Percentiles rank a stretch among this genome's conserved stretches.
phyloP scores from a whole-genome alignment of 2,329 filamentous ascomycete species.

The Zymoseptoria crescenta region DNA sequence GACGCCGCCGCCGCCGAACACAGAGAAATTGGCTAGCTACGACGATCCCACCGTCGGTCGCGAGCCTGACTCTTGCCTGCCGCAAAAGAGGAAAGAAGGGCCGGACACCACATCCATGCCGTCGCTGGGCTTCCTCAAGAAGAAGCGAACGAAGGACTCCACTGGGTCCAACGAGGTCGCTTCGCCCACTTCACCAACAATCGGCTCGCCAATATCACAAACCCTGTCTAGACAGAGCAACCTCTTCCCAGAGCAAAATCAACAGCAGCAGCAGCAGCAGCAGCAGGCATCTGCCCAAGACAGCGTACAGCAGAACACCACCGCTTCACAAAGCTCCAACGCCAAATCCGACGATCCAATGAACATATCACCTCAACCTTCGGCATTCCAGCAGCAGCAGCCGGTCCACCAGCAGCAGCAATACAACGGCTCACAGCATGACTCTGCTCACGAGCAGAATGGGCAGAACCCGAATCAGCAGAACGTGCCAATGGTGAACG shows the following conservation, averaged over 20 bases:
- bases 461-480: conserved; percentile 32
- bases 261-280: not conserved
- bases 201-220: conserved; percentile 36
- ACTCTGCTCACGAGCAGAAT: conserved; percentile 25
- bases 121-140: conserved; percentile 92
- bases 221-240: conserved; percentile 36
- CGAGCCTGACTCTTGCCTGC: conserved; percentile 13
- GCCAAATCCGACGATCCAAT: not conserved
- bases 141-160: conserved; percentile 94
- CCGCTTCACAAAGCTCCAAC: not conserved
- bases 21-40: conserved; percentile 15
- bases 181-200: conserved; percentile 57
- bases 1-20: conserved; percentile 1
- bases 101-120: conserved; percentile 56
- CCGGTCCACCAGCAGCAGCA: conserved; percentile 18
- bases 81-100: conserved; percentile 18
- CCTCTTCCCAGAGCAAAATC: conserved; percentile 23
- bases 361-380: not conserved
- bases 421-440: conserved; percentile 34
- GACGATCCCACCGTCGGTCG: conserved; percentile 2
- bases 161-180: conserved; percentile 50
- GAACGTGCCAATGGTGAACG: conserved; percentile 31
- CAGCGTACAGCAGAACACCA: not conserved
- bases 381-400: not conserved
- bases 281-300: not conserved